A percentile compares a stretch with the other conserved stretches of the same genome.
phyloP scores from a whole-genome alignment of 73 alveolate genomes.

The Uronychia setigera region DNA sequence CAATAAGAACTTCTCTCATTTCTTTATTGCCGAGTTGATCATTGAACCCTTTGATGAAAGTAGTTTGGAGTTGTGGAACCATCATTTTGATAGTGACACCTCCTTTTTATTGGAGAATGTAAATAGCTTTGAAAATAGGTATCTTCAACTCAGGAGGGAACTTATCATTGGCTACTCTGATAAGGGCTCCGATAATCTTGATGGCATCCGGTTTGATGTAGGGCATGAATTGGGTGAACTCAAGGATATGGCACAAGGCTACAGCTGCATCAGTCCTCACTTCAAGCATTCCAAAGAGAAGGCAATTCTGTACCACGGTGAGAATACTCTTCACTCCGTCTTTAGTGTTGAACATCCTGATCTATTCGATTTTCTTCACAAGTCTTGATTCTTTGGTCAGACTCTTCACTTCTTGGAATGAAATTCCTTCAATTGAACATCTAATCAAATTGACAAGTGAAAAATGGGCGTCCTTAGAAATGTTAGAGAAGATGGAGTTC shows the following conservation, averaged over 20 bases:
- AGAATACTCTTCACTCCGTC: slow-evolving; percentile 51
- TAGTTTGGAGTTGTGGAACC: slow-evolving; percentile 78
- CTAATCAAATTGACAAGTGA: slow-evolving; percentile 42
- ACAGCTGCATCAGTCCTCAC: slow-evolving; percentile 52
- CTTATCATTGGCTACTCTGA: slow-evolving; percentile 80
- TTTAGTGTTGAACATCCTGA: slow-evolving; percentile 36
- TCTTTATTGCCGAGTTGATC: slow-evolving; percentile 48
- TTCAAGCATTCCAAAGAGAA: slow-evolving; percentile 42
- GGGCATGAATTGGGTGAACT: slow-evolving; percentile 38
- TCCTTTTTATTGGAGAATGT: neutral
- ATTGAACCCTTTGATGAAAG: slow-evolving; percentile 66
- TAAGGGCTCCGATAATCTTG: slow-evolving; percentile 80
- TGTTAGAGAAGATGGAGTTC: slow-evolving; percentile 36
- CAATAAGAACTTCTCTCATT: slow-evolving; percentile 40
- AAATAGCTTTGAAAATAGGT: slow-evolving; percentile 66
- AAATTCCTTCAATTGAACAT: slow-evolving; percentile 36
- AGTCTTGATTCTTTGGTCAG: slow-evolving; percentile 4
- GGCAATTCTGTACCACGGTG: slow-evolving; percentile 35
- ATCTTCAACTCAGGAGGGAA: slow-evolving; percentile 78
- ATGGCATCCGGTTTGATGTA: slow-evolving; percentile 44
- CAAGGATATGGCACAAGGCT: slow-evolving; percentile 34
- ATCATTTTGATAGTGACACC: slow-evolving; percentile 57
- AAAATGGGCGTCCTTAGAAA: slow-evolving; percentile 52
- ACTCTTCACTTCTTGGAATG: slow-evolving; percentile 9
- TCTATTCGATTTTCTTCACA: slow-evolving; percentile 24